A percentile compares a stretch with the other conserved stretches of the same genome.
Evolutionary conservation across 2,329 filamentous ascomycete genomes (phyloP).

Genomic region (Talaromyces sp.): DNA sequence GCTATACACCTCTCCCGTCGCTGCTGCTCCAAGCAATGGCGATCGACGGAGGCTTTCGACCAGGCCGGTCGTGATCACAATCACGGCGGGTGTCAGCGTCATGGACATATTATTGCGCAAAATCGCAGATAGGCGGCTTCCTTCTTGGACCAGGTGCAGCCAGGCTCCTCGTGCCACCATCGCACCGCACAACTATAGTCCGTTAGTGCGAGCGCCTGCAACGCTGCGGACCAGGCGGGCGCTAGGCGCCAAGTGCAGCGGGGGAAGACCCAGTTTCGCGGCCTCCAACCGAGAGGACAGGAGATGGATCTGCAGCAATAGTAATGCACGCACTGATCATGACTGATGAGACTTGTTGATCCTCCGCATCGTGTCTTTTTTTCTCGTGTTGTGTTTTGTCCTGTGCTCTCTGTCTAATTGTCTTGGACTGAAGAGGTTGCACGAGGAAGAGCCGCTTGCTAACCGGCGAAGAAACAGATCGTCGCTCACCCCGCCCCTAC

Average conservation of each 20-base stretch:
- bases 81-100: not conserved
- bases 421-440: not conserved
- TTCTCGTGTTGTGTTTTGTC: not conserved
- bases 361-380: not conserved
- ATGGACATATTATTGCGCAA: not conserved
- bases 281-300: not conserved
- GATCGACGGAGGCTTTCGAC: not conserved
- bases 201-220: not conserved
- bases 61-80: not conserved
- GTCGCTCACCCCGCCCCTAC: not conserved
- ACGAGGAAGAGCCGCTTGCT: not conserved
- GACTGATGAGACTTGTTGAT: not conserved
- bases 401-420: not conserved
- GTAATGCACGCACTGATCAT: not conserved
- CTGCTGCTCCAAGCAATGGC: not conserved
- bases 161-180: not conserved
- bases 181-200: not conserved
- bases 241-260: not conserved
- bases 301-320: not conserved
- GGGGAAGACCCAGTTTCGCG: not conserved
- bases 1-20: not conserved
- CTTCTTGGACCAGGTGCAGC: not conserved
- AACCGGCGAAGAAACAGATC: not conserved
- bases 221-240: not conserved
- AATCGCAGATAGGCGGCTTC: not conserved